Percentiles rank a stretch among this genome's conserved stretches.
Conservation (phyloP, 169 alveolate species). For the Plasmodium reichenowi region DNA sequence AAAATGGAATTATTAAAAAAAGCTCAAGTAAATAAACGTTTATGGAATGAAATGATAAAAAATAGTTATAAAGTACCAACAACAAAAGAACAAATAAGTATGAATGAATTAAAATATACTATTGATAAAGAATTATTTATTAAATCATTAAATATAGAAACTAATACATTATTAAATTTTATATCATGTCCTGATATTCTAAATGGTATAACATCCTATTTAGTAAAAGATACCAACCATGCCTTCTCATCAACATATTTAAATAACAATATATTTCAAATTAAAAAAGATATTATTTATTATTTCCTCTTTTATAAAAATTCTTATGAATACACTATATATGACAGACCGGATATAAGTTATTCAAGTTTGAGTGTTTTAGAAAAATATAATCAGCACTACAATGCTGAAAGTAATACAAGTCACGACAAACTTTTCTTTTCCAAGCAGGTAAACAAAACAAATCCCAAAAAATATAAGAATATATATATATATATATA, state of each 20-base stretch:
- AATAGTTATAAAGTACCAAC: slow-evolving; percentile 58
- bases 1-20: slow-evolving; percentile 67
- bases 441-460: slow-evolving; percentile 30
- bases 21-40: slow-evolving; percentile 46
- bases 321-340: slow-evolving; percentile 15
- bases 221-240: slow-evolving; percentile 46
- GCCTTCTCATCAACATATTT: slow-evolving; percentile 37
- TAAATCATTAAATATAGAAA: slow-evolving; percentile 63
- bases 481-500: too few species aligned
- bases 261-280: slow-evolving; percentile 36
- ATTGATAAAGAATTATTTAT: slow-evolving; percentile 66
- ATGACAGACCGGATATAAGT: slow-evolving; percentile 69
- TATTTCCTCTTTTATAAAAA: slow-evolving; percentile 66
- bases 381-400: slow-evolving; percentile 49
- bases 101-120: slow-evolving; percentile 40
- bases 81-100: slow-evolving; percentile 67
- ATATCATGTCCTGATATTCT: slow-evolving; percentile 61
- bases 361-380: slow-evolving; percentile 57
- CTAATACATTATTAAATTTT: slow-evolving; percentile 58
- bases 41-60: slow-evolving; percentile 58
- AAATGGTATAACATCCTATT: slow-evolving; percentile 63
- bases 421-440: slow-evolving; percentile 27
- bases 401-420: not conserved
- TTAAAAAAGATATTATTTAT: slow-evolving; percentile 57
- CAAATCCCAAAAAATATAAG: too few species aligned